These are phyloP conservation scores for Cenchrus fungigraminus DNA, from an alignment of 176 grass and related monocot genomes.

Conservation along the genomic window DNA sequence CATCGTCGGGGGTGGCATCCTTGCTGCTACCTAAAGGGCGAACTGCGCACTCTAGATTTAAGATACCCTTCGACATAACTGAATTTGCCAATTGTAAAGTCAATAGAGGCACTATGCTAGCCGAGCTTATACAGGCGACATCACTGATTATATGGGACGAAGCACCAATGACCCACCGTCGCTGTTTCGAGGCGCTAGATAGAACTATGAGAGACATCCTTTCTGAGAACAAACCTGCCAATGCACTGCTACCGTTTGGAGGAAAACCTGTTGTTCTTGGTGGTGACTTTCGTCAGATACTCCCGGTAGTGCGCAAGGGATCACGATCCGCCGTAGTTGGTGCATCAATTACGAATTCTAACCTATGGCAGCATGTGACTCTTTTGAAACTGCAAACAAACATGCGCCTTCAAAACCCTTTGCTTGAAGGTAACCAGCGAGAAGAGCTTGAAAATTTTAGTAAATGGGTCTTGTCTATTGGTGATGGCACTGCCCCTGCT, in stretches of 20 bases:
- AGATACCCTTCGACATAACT: constrained; percentile 22
- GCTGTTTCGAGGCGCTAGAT: constrained; percentile 25
- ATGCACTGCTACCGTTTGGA: neutral
- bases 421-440: neutral
- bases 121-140: neutral
- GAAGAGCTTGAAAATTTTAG: neutral
- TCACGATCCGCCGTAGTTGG: neutral
- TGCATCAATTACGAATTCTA: constrained; percentile 1
- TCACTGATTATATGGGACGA: constrained; percentile 28
- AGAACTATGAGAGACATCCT: neutral
- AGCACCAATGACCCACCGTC: constrained; percentile 4
- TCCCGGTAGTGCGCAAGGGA: neutral
- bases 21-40: neutral
- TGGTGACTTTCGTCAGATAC: constrained; percentile 22
- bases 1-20: neutral
- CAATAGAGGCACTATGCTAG: neutral
- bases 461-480: neutral
- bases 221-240: too few relatives aligned
- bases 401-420: neutral
- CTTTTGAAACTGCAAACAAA: neutral
- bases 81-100: neutral
- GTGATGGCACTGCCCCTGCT: neutral
- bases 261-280: neutral
- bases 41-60: constrained; percentile 22
- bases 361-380: neutral